Percentiles rank a stretch among this genome's conserved stretches.
These are phyloP conservation scores for Metschnikowia borealis DNA, from an alignment of 805 yeast species.

Conservation along the genomic window DNA sequence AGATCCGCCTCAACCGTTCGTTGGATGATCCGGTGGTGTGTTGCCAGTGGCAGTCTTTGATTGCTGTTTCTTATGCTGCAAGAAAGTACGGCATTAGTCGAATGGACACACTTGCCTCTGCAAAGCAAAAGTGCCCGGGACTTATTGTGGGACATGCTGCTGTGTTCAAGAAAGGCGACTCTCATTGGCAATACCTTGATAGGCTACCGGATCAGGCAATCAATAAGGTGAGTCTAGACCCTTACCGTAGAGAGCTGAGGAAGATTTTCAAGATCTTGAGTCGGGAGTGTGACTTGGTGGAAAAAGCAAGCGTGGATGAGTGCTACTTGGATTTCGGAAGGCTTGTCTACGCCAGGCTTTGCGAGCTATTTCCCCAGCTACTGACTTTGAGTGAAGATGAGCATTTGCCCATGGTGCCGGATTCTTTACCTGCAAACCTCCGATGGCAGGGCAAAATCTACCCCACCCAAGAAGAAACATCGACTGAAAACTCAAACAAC, in stretches of 20 bases:
- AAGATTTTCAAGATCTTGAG: constrained; percentile 68
- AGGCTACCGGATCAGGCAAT: constrained; percentile 53
- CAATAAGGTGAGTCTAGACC: constrained; percentile 87
- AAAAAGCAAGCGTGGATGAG: constrained; percentile 96
- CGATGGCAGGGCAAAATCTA: constrained; percentile 28
- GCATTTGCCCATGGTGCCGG: constrained; percentile 45
- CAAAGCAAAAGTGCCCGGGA: constrained; percentile 70
- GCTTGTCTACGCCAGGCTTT: constrained; percentile 43
- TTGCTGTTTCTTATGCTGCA: constrained; percentile 91
- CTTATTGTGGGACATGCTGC: constrained; percentile 87
- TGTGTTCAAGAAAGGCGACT: constrained; percentile 82
- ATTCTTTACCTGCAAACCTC: constrained; percentile 26
- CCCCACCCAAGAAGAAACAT: constrained; percentile 9
- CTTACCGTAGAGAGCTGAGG: constrained; percentile 83
- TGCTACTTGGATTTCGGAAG: constrained; percentile 82
- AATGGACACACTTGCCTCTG: constrained; percentile 67
- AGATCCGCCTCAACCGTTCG: constrained; percentile 61
- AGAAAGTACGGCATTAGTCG: constrained; percentile 76
- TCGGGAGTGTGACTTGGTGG: constrained; percentile 61
- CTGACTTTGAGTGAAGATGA: constrained; percentile 16
- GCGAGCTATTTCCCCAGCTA: constrained; percentile 47
- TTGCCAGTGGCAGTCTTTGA: constrained; percentile 86
- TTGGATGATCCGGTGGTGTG: constrained; percentile 83
- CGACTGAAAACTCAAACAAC: neutral
- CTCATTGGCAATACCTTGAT: constrained; percentile 72